Evolutionary conservation across 768 basidiomycete species (phyloP), one percentile per base, ranked within the genome.

Genomic region (Collybia mongolica): DNA sequence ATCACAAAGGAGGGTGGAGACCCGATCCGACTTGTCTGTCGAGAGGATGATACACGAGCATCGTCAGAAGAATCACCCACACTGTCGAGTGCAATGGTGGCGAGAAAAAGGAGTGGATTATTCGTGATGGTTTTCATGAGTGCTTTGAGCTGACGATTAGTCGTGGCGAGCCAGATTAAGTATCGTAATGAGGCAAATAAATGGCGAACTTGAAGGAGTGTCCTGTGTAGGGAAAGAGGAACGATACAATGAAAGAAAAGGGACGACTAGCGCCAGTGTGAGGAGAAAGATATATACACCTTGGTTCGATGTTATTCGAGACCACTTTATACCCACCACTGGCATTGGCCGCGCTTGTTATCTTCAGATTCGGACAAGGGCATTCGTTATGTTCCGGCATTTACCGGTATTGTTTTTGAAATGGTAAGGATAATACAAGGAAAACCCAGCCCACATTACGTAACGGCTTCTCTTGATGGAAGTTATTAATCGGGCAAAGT

Each of bases 321-420:
- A 48, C 42, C 43, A 50, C 48, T 40, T 49, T 54, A 49, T 55
- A 53, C 44, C 48, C 46, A 32, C 36, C 41, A 38, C 38, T 18
- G 38, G 11, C 32, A 32, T 32, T n/a, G 32, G 14, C 32, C 32
- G 32, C 7, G 32, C 11, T 32, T 32, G 32, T 32, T 32, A 32
- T 12, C 32, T 32, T 32, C 32, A 32, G 2, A 32, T 32, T 32
- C 44, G 48, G 52, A 54, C 43, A 51, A 49, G 51, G 53, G 49
- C 60, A 61, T 55, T 53, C 50, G 37, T 56, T 37, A 46, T 19
- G 28, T 26, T 48, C n/a, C 67, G 69, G 66, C 53, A 61, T 48
- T 62, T 66, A 56, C 70, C 69, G 63, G 63, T 69, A 69, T 72
- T 72, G 70, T 72, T 62, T 64, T 64, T 52, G 51, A 53, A 29